Evolutionary conservation across 2,329 filamentous ascomycete species (phyloP), one percentile per base, ranked within the genome.

Genomic region (Stylonectria norvegica): DNA sequence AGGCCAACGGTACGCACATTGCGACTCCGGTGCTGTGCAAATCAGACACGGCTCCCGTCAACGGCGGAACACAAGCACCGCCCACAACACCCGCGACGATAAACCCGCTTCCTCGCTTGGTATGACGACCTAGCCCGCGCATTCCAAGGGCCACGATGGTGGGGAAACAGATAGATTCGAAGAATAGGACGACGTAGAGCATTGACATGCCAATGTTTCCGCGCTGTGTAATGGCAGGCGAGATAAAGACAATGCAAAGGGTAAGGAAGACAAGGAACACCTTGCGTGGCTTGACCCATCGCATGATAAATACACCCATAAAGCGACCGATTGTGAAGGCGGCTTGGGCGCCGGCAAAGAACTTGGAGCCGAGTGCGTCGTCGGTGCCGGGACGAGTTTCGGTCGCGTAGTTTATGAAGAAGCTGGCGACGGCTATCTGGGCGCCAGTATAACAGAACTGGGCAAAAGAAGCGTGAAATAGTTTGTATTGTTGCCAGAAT

Each of bases 391-490:
- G 61, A 34, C 79, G 71, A 3, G 79, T 81, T 48, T 84, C 78
- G 16, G 69, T 73, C n/a, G 75, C 73, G 57, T 85, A 86, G 66
- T 87, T 87, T 69, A 87, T 86, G 63, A 87, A 87, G 62, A 85
- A 86, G 33, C 64, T 66, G 1, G 80, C 80, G 40, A 83, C 78
- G 40, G 75, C 78, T 22, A 83, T 70, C 58, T 90, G 86, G 0
- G 85, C 79, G 34, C 86, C 86, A 0, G 71, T 84, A 60, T 91
- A 93, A 60, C 81, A 86, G 64, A 90, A 90, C 51, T 91, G 86
- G 0, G 85, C 83, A 51, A 82, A 77, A 0, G 84, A 78, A 10
- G 84, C 86, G 54, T 88, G 84, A 71, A 89, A 89, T 3, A 90
- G 71, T 17, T 79, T 78, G 62, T 85, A 89, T 53, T 88, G 83